These are phyloP conservation scores for Metschnikowia lunata DNA, from an alignment of 805 yeast species.

Conservation along the genomic window DNA sequence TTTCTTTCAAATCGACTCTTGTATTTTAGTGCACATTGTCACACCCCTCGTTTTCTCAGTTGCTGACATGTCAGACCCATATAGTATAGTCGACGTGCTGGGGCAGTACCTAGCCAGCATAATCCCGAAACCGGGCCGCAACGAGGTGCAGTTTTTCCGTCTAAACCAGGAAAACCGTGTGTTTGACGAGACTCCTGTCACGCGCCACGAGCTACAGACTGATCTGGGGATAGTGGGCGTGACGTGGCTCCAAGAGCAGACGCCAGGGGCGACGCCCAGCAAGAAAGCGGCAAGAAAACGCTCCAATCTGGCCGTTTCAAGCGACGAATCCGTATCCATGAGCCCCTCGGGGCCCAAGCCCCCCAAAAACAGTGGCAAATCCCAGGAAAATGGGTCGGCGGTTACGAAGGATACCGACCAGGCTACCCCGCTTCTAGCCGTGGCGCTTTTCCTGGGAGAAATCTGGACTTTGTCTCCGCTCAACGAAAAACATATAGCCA, in stretches of 20 bases:
- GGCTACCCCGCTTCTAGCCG: constrained; percentile 23
- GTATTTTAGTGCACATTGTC: background rate
- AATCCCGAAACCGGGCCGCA: constrained; percentile 41
- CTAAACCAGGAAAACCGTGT: constrained; percentile 11
- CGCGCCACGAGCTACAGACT: constrained; percentile 38
- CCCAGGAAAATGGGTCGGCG: background rate
- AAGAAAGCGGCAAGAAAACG: constrained; percentile 7
- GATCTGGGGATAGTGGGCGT: constrained; percentile 34
- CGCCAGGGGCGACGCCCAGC: background rate
- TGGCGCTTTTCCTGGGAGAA: constrained; percentile 33
- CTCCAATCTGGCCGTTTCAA: background rate
- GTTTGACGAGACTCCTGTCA: constrained; percentile 18
- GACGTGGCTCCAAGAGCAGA: constrained; percentile 32
- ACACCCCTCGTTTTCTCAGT: background rate
- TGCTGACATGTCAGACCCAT: constrained; percentile 13
- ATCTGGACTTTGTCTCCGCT: constrained; percentile 43
- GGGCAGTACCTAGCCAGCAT: constrained; percentile 34
- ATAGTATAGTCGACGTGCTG: constrained; percentile 24
- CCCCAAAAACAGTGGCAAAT: background rate
- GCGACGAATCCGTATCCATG: constrained; percentile 1
- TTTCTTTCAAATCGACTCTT: background rate
- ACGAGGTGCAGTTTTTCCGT: constrained; percentile 42
- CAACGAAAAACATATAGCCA: constrained; percentile 35
- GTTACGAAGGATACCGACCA: background rate
- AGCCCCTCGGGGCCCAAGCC: background rate